Percentiles rank a stretch among this genome's conserved stretches.
phyloP scores from a whole-genome alignment of 1,284 basidiomycete genomes.

The Naganishia cerealis region DNA sequence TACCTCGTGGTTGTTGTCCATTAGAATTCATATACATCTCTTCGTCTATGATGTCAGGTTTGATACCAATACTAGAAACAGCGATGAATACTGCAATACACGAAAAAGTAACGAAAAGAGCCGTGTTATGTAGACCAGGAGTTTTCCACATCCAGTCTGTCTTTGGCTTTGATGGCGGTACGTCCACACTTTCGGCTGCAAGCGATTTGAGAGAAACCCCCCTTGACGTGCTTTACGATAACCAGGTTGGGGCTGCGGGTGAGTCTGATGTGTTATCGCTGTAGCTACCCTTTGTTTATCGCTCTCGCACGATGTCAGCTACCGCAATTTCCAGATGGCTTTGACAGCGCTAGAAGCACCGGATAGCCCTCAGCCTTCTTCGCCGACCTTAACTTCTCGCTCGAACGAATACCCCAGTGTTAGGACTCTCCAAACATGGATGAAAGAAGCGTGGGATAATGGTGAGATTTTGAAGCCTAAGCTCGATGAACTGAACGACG shows the following conservation, averaged over 20 bases:
- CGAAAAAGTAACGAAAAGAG: conserved; percentile 61
- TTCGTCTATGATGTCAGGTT: conserved; percentile 55
- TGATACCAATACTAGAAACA: conserved; percentile 66
- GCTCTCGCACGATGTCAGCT: conserved; percentile 56
- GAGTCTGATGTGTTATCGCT: conserved; percentile 7
- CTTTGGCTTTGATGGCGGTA: conserved; percentile 68
- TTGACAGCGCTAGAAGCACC: conserved; percentile 67
- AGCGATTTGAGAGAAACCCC: background rate
- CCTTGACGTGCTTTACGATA: background rate
- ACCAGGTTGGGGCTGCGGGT: conserved; percentile 52
- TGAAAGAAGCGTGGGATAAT: conserved; percentile 73
- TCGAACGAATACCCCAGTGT: conserved; percentile 65
- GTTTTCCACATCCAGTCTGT: conserved; percentile 65
- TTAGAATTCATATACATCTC: conserved; percentile 7
- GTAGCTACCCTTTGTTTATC: background rate
- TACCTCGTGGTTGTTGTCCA: background rate
- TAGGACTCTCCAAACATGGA: conserved; percentile 69
- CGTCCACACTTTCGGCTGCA: conserved; percentile 55
- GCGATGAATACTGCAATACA: conserved; percentile 61
- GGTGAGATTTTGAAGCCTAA: conserved; percentile 53
- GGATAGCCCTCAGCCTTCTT: conserved; percentile 38
- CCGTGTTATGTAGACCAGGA: conserved; percentile 65
- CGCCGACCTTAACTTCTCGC: background rate
- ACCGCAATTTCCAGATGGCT: conserved; percentile 80
- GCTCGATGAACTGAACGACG: conserved; percentile 3